Evolutionary conservation across 768 basidiomycete species (phyloP).

Genomic region (Symmetrospora coprosmae): DNA sequence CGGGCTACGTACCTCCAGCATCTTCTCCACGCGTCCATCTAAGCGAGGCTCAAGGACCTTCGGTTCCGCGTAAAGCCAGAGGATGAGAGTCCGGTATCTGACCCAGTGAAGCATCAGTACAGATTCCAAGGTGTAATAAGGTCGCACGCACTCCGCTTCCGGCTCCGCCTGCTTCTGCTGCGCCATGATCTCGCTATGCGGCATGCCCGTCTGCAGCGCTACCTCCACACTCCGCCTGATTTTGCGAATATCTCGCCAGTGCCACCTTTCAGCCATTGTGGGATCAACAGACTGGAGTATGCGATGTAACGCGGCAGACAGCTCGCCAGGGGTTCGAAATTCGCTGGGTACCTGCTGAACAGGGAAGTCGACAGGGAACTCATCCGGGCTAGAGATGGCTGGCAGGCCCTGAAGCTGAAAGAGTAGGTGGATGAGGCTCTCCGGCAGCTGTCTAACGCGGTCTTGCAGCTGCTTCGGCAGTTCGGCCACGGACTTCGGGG

Average conservation of each 20-base stretch:
- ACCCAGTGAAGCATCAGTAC: too few relatives aligned
- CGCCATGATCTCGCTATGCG: slow-evolving; percentile 53
- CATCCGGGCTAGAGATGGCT: slow-evolving; percentile 21
- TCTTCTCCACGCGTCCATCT: slow-evolving; percentile 67
- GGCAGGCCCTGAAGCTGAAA: slow-evolving; percentile 29
- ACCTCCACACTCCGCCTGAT: slow-evolving; percentile 65
- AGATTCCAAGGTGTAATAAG: background rate
- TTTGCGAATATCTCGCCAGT: slow-evolving; percentile 89
- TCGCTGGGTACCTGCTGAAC: slow-evolving; percentile 22
- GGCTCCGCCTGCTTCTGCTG: slow-evolving; percentile 43
- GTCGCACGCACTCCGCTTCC: slow-evolving; percentile 17
- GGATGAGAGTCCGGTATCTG: slow-evolving; percentile 71
- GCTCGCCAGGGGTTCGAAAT: slow-evolving; percentile 9
- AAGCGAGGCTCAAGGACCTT: slow-evolving; percentile 52
- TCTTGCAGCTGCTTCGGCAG: background rate
- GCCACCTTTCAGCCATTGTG: slow-evolving; percentile 66
- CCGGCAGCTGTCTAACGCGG: slow-evolving; percentile 26
- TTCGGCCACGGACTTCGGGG: slow-evolving; percentile 20
- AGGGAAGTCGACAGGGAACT: slow-evolving; percentile 26
- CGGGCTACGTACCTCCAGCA: slow-evolving; percentile 55
- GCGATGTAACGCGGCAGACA: slow-evolving; percentile 42
- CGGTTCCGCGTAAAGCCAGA: slow-evolving; percentile 76
- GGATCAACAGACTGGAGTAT: slow-evolving; percentile 60
- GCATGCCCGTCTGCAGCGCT: slow-evolving; percentile 54
- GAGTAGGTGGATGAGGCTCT: slow-evolving; percentile 28